These are phyloP conservation scores for Penicillium samsonianum DNA, from an alignment of 495 filamentous ascomycete genomes.

Conservation along the genomic window DNA sequence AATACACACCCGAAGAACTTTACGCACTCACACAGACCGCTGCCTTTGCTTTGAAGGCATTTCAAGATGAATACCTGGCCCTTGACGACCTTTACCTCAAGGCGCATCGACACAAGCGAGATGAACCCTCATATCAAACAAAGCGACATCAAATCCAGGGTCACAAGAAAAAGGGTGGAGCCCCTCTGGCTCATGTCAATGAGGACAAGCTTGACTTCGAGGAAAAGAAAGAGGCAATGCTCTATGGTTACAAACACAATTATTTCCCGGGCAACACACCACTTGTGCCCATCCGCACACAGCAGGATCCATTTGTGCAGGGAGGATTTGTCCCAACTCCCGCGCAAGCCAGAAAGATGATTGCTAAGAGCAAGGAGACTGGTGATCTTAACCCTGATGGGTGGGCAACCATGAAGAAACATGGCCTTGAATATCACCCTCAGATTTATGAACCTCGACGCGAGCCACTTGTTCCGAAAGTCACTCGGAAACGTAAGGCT, in stretches of 20 bases:
- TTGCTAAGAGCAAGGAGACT: constrained; percentile 31
- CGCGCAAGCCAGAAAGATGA: constrained; percentile 44
- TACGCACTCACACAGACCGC: constrained; percentile 55
- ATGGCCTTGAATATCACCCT: constrained; percentile 39
- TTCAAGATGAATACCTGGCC: constrained; percentile 65
- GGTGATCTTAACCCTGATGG: constrained; percentile 44
- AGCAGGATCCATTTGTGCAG: constrained; percentile 45
- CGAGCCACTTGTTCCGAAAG: constrained; percentile 55
- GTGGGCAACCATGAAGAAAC: constrained; percentile 35
- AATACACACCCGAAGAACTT: constrained; percentile 48
- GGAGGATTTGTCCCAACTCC: constrained; percentile 49
- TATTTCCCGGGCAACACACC: constrained; percentile 17
- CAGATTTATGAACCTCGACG: constrained; percentile 50
- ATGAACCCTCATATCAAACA: constrained; percentile 10
- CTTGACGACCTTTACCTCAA: constrained; percentile 58
- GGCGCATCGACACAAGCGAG: constrained; percentile 42
- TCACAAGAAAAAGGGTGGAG: constrained; percentile 23
- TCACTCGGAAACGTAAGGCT: constrained; percentile 48
- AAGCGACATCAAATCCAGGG: constrained; percentile 22
- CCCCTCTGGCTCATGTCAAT: constrained; percentile 23
- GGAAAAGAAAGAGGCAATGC: constrained; percentile 46
- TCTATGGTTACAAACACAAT: constrained; percentile 46
- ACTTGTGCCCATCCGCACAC: constrained; percentile 21
- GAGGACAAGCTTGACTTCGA: constrained; percentile 30
- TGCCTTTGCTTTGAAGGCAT: constrained; percentile 53